Evolutionary conservation across 345 rosid genomes (phyloP).

Genomic region (Pistacia vera): DNA sequence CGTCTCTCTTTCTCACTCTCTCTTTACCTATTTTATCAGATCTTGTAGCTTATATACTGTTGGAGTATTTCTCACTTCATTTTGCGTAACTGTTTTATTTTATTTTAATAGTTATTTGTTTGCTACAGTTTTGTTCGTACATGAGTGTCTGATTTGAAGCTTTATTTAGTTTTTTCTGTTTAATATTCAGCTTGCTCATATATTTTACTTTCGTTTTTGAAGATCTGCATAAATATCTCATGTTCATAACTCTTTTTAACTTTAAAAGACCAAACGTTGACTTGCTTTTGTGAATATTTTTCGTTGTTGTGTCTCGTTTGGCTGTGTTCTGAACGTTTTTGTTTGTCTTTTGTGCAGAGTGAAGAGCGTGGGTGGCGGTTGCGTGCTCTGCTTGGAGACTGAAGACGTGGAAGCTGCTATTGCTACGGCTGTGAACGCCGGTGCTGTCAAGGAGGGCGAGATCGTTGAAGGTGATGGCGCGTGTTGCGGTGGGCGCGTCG

Average conservation of each 20-base stretch:
- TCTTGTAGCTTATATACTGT: neutral
- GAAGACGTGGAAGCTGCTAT: conserved; percentile 68
- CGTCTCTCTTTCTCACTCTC: conserved; percentile 8
- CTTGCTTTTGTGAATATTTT: neutral
- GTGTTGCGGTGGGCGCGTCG: conserved; percentile 54
- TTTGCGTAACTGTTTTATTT: too few species aligned
- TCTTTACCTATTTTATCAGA: neutral
- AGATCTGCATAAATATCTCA: too few species aligned
- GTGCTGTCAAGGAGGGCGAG: conserved; percentile 63
- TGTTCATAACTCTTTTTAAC: neutral
- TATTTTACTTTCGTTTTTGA: too few species aligned
- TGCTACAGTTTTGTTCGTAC: too few species aligned
- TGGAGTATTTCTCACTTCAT: too few species aligned
- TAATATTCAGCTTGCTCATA: too few species aligned
- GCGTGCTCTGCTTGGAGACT: conserved; percentile 57
- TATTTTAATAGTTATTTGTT: too few species aligned
- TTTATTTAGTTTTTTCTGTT: too few species aligned
- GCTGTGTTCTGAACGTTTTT: neutral
- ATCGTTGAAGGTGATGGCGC: conserved; percentile 44
- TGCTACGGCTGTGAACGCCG: conserved; percentile 65
- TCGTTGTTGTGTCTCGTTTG: neutral
- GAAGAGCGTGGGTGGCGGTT: conserved; percentile 31
- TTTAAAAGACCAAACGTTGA: neutral
- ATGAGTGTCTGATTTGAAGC: too few species aligned
- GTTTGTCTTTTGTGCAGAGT: conserved; percentile 23